Evolutionary conservation across 2,329 filamentous ascomycete species (phyloP).

Genomic region (Clathrospora elynae): DNA sequence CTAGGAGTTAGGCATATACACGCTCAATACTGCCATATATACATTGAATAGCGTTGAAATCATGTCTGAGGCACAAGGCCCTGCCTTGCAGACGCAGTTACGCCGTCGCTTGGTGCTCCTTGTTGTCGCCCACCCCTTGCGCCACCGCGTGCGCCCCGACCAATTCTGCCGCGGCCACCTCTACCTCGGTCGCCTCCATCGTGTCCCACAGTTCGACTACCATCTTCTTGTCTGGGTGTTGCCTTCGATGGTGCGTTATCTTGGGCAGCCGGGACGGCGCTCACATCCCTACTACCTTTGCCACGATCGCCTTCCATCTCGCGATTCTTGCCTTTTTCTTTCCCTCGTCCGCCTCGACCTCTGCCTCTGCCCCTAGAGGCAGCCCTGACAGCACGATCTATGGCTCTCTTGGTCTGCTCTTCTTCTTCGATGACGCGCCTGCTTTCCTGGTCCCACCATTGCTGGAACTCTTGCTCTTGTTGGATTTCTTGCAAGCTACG

Average conservation of each 20-base stretch:
- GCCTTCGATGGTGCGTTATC: conserved; percentile 12
- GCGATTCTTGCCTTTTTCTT: conserved; percentile 28
- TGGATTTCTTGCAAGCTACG: conserved; percentile 93
- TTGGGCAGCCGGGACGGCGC: conserved; percentile 1
- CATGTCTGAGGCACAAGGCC: background rate
- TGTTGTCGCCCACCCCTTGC: conserved; percentile 30
- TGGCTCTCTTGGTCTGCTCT: conserved; percentile 49
- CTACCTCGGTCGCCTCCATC: conserved; percentile 18
- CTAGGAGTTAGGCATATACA: background rate
- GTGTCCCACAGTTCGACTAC: conserved; percentile 10
- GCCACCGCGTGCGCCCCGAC: conserved; percentile 31
- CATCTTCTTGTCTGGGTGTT: conserved; percentile 12
- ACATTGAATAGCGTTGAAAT: background rate
- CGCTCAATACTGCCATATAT: background rate
- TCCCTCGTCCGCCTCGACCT: conserved; percentile 22
- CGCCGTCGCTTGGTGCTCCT: conserved; percentile 17
- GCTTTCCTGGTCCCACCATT: conserved; percentile 93
- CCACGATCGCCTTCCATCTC: conserved; percentile 18
- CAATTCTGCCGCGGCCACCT: conserved; percentile 24
- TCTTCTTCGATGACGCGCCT: conserved; percentile 68
- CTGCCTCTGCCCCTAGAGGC: conserved; percentile 35
- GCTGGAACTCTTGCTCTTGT: conserved; percentile 93
- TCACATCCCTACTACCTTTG: conserved; percentile 24
- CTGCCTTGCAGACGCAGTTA: conserved; percentile 1
- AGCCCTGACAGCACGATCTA: conserved; percentile 32